These are phyloP conservation scores for Russula abietina DNA, from an alignment of 768 basidiomycete genomes.

Conservation along the genomic window DNA sequence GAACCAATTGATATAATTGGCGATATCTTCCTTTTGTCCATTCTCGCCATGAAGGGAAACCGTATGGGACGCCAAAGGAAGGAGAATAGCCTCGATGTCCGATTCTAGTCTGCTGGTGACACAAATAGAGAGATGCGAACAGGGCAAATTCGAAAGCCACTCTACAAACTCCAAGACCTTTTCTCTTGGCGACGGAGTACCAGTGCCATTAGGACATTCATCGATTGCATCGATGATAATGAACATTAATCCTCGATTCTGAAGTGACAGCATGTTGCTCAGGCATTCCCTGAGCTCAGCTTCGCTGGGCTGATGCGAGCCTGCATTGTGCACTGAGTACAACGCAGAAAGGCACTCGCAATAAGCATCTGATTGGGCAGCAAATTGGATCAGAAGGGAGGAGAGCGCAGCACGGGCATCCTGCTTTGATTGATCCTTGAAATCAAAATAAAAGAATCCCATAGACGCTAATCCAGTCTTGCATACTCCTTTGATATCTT, in stretches of 20 bases:
- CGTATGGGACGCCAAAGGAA: background rate
- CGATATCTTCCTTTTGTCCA: background rate
- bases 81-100: background rate
- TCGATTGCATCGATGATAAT: background rate
- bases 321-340: background rate
- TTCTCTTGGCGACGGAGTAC: background rate
- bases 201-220: background rate
- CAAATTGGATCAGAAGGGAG: background rate
- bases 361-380: background rate
- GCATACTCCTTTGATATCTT: background rate
- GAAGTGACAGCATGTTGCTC: background rate
- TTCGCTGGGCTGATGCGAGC: background rate
- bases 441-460: background rate
- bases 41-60: background rate
- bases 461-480: background rate
- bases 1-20: background rate
- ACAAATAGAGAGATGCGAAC: background rate
- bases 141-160: background rate
- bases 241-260: background rate
- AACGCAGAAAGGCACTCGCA: background rate
- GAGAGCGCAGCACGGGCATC: background rate
- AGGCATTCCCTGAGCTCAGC: background rate
- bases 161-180: background rate
- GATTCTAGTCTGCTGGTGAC: background rate
- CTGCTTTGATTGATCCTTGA: background rate